Percentiles rank a stretch among this genome's conserved stretches.
These are phyloP conservation scores for Aspergillus sparsus DNA, from an alignment of 495 filamentous ascomycete species.

Conservation along the genomic window DNA sequence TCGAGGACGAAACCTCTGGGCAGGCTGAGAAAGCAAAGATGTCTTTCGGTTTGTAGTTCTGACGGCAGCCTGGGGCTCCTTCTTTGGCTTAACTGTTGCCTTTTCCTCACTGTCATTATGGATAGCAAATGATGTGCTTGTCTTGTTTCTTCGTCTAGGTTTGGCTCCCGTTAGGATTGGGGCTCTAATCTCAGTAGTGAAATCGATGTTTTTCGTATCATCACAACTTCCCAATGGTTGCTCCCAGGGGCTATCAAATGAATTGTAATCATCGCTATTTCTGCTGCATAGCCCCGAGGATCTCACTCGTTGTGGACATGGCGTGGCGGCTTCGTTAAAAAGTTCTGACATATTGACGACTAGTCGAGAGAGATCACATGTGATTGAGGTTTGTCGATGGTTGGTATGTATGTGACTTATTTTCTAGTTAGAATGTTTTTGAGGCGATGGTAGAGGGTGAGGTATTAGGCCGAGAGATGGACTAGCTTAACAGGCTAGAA, in stretches of 20 bases:
- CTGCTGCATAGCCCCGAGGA: conserved; percentile 20
- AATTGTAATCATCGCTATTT: conserved; percentile 23
- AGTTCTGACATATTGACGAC: conserved; percentile 32
- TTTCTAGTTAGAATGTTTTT: background rate
- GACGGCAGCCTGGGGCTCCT: conserved; percentile 16
- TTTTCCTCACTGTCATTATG: conserved; percentile 34
- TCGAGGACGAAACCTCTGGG: conserved; percentile 44
- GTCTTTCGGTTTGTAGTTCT: conserved; percentile 29
- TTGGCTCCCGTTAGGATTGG: conserved; percentile 33
- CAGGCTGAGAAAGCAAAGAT: conserved; percentile 44
- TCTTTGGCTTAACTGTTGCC: conserved; percentile 21
- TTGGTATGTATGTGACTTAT: background rate
- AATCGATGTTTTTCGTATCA: conserved; percentile 38
- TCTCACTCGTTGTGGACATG: conserved; percentile 32
- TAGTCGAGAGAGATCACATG: background rate
- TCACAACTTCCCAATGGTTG: conserved; percentile 27
- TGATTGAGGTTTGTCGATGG: background rate
- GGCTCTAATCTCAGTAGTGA: conserved; percentile 38
- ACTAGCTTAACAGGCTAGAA: conserved; percentile 10
- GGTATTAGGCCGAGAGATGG: conserved; percentile 12
- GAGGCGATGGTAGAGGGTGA: background rate
- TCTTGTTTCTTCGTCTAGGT: conserved; percentile 34
- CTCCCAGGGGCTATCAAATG: conserved; percentile 31
- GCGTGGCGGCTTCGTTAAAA: conserved; percentile 30
- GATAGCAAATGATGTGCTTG: conserved; percentile 35